phyloP scores from a whole-genome alignment of 1,139 yeast genomes.

The Hyphopichia pseudoburtonii region DNA sequence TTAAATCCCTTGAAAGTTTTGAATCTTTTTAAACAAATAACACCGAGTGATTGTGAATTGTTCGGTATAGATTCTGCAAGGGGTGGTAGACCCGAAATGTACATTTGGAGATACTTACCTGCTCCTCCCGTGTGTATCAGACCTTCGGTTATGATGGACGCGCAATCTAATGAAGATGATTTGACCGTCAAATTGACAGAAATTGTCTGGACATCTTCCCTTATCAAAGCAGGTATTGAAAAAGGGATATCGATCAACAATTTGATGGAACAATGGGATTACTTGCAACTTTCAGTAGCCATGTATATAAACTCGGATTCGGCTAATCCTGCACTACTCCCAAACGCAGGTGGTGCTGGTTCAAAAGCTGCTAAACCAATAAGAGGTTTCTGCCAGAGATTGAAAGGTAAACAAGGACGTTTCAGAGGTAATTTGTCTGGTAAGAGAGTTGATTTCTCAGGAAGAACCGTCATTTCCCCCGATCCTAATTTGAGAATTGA shows the following conservation, averaged over 20 bases:
- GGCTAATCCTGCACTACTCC: conserved; percentile 76
- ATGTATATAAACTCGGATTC: conserved; percentile 97
- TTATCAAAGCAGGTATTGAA: conserved; percentile 91
- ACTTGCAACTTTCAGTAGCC: conserved; percentile 90
- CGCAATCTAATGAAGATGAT: conserved; percentile 95
- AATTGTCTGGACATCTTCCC: conserved; percentile 92
- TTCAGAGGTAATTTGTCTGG: conserved; percentile 98
- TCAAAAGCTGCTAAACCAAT: conserved; percentile 73
- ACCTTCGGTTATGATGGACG: conserved; percentile 95
- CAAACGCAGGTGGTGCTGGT: conserved; percentile 59
- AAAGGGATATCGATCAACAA: conserved; percentile 91
- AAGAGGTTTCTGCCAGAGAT: conserved; percentile 93
- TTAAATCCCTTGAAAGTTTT: conserved; percentile 89
- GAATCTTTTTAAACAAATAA: conserved; percentile 80
- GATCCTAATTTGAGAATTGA: conserved; percentile 94
- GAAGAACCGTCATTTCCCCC: conserved; percentile 97
- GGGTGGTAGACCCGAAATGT: conserved; percentile 95
- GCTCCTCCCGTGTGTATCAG: conserved; percentile 99
- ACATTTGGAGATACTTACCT: conserved; percentile 94
- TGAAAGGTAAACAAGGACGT: conserved; percentile 98
- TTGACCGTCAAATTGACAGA: conserved; percentile 94
- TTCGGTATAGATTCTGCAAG: conserved; percentile 85
- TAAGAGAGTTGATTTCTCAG: conserved; percentile 97
- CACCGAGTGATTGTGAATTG: conserved; percentile 86
- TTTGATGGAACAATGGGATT: conserved; percentile 99